Evolutionary conservation across 2,329 filamentous ascomycete genomes (phyloP), one percentile per base, ranked within the genome.

Genomic region (Paracoccidioides brasiliensis): DNA sequence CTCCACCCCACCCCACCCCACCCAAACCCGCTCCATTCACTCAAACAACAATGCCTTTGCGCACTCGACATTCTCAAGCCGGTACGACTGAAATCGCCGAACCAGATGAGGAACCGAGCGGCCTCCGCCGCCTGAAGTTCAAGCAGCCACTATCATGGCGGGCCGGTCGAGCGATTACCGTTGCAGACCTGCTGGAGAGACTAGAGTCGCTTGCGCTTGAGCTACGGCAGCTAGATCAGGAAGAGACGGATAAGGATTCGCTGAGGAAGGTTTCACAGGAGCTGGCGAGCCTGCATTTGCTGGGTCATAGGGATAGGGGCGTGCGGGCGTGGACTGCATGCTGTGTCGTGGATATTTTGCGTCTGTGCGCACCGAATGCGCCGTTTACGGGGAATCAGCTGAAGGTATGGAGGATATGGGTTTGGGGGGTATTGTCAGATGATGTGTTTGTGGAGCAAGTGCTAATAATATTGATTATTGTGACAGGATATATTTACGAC

Each of bases 301-400:
- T 98, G 49, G 82, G 82, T 57, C 93, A 98, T 73, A 95, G 95
- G 74, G 93, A 98, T 70, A 86, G 85, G 61, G 93, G 93, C 55
- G 90, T 98, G 61, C 86, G 87, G 70, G 91, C 93, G 32, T 95
- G 86, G 76, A 82, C 88, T 37, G 84, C 90, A 45, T 88, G 88
- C 66, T 97, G 90, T 69, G 78, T 97, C 58, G 90, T 96, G 55
- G 93, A 98, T 69, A 86, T 98, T 62, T 80, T 98, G 67, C 85
- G 88, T 64, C 79, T 98, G 56, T 95, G 89, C 72, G 93, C 93
- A 33, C 93, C 93, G 0, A 85, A 97, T 77, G 93, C 93, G 68
- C 93, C 93, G 15, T 97, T 95, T 72, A 94, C 89, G 30, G 83
- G 82, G 43, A 83, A 86, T 57, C 90, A 97, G 74, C 79, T 97